Conservation (phyloP, 176 grass and related monocot genomes). For the Phoenix dactylifera region DNA sequence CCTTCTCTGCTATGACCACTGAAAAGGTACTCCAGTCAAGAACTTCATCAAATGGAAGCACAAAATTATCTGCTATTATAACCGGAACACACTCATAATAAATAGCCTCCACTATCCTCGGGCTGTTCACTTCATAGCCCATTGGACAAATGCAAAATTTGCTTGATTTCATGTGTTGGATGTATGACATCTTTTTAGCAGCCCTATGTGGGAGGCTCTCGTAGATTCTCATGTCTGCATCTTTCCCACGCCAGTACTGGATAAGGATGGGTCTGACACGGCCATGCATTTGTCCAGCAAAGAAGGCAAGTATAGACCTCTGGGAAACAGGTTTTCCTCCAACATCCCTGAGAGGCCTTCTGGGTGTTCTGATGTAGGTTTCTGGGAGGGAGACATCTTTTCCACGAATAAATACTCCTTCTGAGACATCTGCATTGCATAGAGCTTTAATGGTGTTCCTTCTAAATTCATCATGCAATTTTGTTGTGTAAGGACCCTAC, state of each 20-base stretch:
- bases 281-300: constrained; percentile 87
- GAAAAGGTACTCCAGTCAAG: constrained; percentile 66
- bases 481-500: constrained; percentile 72
- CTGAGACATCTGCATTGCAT: constrained; percentile 75
- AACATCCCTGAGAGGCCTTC: constrained; percentile 50
- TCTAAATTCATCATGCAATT: constrained; percentile 54
- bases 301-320: constrained; percentile 76
- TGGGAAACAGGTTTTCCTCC: constrained; percentile 46
- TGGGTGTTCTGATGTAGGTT: constrained; percentile 66
- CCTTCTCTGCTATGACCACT: constrained; percentile 52
- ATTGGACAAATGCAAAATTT: constrained; percentile 82
- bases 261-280: constrained; percentile 73
- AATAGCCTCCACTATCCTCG: constrained; percentile 80
- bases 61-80: constrained; percentile 81
- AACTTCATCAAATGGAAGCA: constrained; percentile 61
- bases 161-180: constrained; percentile 82
- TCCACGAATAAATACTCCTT: constrained; percentile 61
- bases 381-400: constrained; percentile 88
- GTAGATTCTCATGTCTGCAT: constrained; percentile 63
- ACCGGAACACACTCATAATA: constrained; percentile 84
- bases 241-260: constrained; percentile 50
- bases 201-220: constrained; percentile 34
- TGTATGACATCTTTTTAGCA: constrained; percentile 52
- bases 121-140: constrained; percentile 96
- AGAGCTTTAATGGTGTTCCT: constrained; percentile 79